Evolutionary conservation across 306 rosid species (phyloP).

Genomic region (Ammopiptanthus mongolicus): DNA sequence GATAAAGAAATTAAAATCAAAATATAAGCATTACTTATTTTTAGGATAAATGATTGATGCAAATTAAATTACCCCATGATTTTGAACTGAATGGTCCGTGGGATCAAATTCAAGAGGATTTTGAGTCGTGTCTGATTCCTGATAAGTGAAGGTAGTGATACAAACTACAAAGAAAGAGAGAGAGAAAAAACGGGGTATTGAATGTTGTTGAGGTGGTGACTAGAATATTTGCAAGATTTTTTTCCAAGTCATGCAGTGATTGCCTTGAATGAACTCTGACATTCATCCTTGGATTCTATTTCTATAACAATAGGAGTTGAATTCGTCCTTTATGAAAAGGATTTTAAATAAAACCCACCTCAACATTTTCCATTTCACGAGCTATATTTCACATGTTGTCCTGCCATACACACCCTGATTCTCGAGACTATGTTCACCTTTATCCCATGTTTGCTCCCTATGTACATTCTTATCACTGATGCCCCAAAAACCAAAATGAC

Average conservation of each 20-base stretch:
- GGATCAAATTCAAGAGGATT: not conserved
- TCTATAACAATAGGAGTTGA: slow-evolving; percentile 26
- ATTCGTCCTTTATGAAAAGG: slow-evolving; percentile 20
- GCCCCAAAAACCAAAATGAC: not conserved
- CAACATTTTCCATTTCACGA: slow-evolving; percentile 67
- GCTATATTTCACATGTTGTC: slow-evolving; percentile 85
- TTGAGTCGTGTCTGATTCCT: not conserved
- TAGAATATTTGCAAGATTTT: slow-evolving; percentile 29
- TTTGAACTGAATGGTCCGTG: not conserved
- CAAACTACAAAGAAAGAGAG: not conserved
- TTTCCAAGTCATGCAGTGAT: slow-evolving; percentile 19
- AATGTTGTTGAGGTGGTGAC: slow-evolving; percentile 49
- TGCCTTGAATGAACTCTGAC: slow-evolving; percentile 47
- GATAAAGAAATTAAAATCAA: not conserved
- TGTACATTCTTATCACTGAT: slow-evolving; percentile 11
- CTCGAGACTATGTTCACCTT: slow-evolving; percentile 57
- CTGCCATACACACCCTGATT: slow-evolving; percentile 58
- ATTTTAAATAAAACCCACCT: slow-evolving; percentile 41
- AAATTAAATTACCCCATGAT: not conserved
- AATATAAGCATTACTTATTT: not conserved
- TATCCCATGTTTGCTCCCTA: slow-evolving; percentile 33
- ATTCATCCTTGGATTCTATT: slow-evolving; percentile 59
- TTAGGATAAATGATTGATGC: too few species aligned
- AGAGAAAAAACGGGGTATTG: slow-evolving; percentile 11
- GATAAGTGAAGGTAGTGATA: not conserved